Conservation (phyloP, 2,329 filamentous ascomycete genomes). For the Taxawa tesnikishii region DNA sequence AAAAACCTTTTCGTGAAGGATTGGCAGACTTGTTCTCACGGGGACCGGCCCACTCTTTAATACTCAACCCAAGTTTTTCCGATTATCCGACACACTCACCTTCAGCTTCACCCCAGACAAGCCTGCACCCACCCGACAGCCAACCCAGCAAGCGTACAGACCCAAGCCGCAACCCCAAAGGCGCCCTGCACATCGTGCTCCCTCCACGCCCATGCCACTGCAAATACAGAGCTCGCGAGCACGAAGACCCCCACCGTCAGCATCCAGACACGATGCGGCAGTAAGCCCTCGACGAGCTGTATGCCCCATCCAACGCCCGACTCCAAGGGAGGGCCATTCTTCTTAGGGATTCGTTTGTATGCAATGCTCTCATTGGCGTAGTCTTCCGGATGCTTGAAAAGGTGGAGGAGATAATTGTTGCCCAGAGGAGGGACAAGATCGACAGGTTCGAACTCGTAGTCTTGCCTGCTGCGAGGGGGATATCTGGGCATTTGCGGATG, state of each 20-base stretch:
- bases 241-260: constrained; percentile 17
- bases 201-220: constrained; percentile 18
- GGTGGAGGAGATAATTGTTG: constrained; percentile 23
- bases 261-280: constrained; percentile 22
- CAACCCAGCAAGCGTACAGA: constrained; percentile 20
- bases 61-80: too few relatives aligned
- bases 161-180: constrained; percentile 26
- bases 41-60: too few relatives aligned
- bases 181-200: constrained; percentile 25
- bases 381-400: constrained; percentile 26
- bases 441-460: constrained; percentile 24
- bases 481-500: constrained; percentile 24
- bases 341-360: constrained; percentile 22
- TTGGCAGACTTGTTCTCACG: too few relatives aligned
- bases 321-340: constrained; percentile 18
- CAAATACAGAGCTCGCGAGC: constrained; percentile 22
- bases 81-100: too few relatives aligned
- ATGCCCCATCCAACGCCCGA: constrained; percentile 26
- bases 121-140: constrained; percentile 21
- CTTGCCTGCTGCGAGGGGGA: constrained; percentile 12
- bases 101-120: constrained; percentile 9
- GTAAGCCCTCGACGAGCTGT: constrained; percentile 25
- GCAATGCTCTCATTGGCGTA: constrained; percentile 25
- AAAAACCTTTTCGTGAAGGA: too few relatives aligned
- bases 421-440: constrained; percentile 27